phyloP scores from a whole-genome alignment of 371 early-diverging fungal species.

The Mucor velutinosus region DNA sequence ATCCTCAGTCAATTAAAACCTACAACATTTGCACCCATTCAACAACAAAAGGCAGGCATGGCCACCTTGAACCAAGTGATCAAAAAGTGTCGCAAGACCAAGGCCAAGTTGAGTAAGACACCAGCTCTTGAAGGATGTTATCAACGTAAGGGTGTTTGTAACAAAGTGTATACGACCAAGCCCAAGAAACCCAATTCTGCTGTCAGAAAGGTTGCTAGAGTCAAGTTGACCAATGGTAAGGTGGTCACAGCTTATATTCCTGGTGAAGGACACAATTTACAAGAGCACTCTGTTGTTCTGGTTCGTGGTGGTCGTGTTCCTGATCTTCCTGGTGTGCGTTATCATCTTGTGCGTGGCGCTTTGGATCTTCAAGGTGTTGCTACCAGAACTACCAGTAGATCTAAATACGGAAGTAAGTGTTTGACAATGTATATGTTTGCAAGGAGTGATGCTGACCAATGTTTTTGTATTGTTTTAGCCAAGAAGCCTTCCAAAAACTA shows the following conservation, averaged over 20 bases:
- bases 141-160: slow-evolving; percentile 92
- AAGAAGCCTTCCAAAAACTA: slow-evolving; percentile 52
- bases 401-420: slow-evolving; percentile 92
- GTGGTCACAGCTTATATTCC: slow-evolving; percentile 93
- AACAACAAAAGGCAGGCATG: slow-evolving; percentile 53
- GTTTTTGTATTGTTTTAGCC: slow-evolving; percentile 24
- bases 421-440: neutral
- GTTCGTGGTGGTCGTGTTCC: slow-evolving; percentile 94
- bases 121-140: slow-evolving; percentile 91
- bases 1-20: slow-evolving; percentile 29
- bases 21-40: slow-evolving; percentile 11
- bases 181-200: slow-evolving; percentile 96
- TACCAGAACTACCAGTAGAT: slow-evolving; percentile 80
- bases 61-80: slow-evolving; percentile 97
- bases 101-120: slow-evolving; percentile 66
- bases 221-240: slow-evolving; percentile 87
- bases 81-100: slow-evolving; percentile 80
- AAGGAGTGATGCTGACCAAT: neutral
- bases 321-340: slow-evolving; percentile 97
- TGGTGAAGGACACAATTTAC: slow-evolving; percentile 97
- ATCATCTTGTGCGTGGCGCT: slow-evolving; percentile 92
- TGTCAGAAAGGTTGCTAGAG: slow-evolving; percentile 84
- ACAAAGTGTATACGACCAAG: slow-evolving; percentile 92
- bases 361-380: slow-evolving; percentile 95
- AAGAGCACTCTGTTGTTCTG: slow-evolving; percentile 96